These are phyloP conservation scores for Zalaria sp. DNA, from an alignment of 2,329 filamentous ascomycete species.

Conservation along the genomic window DNA sequence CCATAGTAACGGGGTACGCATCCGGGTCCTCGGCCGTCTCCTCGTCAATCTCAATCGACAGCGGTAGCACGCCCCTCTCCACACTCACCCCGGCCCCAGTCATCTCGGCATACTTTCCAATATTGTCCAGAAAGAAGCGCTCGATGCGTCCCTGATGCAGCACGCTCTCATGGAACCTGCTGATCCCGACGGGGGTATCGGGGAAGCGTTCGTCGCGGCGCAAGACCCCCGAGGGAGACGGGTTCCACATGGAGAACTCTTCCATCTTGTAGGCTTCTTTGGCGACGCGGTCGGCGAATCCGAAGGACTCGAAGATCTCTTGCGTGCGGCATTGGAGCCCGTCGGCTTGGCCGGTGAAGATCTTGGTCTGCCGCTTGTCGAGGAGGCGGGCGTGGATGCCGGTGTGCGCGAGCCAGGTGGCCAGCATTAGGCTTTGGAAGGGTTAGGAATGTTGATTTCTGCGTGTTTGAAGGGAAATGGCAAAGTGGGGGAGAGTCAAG, in stretches of 20 bases:
- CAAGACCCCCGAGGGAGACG: conserved; percentile 20
- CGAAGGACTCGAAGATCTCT: conserved; percentile 42
- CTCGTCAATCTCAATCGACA: conserved; percentile 39
- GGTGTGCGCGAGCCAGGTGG: conserved; percentile 33
- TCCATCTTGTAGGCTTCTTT: conserved; percentile 54
- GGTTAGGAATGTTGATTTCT: no score
- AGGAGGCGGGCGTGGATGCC: conserved; percentile 36
- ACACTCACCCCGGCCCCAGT: conserved; percentile 34
- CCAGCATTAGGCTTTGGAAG: conserved; percentile 27
- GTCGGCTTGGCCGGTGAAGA: conserved; percentile 21
- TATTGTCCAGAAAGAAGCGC: conserved; percentile 25
- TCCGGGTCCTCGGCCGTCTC: conserved; percentile 30
- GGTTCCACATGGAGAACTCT: conserved; percentile 40
- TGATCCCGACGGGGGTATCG: conserved; percentile 48
- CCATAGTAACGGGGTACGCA: conserved; percentile 46
- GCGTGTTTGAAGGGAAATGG: no score
- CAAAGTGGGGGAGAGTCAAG: no score
- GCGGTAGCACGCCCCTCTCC: conserved; percentile 45
- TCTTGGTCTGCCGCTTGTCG: conserved; percentile 25
- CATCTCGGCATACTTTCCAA: conserved; percentile 36
- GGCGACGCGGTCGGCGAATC: conserved; percentile 45
- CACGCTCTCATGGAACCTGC: conserved; percentile 51
- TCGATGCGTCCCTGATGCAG: conserved; percentile 60
- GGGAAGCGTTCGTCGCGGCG: conserved; percentile 45
- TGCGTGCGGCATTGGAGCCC: conserved; percentile 25